Base-by-base conservation (phyloP, 495 filamentous ascomycete species). In the Tuber brumale region DNA sequence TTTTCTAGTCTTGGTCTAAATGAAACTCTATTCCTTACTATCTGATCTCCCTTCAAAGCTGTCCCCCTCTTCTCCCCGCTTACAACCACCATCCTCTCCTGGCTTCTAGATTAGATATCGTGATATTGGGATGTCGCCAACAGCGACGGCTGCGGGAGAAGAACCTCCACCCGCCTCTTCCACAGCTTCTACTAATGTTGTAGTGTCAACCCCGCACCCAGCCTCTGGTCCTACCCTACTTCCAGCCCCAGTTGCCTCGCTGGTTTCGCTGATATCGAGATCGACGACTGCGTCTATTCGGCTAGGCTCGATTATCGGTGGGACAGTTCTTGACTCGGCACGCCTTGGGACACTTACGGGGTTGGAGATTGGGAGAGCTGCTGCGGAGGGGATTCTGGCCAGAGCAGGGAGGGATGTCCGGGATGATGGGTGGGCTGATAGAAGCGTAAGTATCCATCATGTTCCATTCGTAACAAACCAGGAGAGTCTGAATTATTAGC, bases 261-360 rank as follows among this genome's bases (percentile, higher is more conserved):
- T 89, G n/a, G 88, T 94, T 70, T 92, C 91, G 74, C 80, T 93
- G 41, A 85, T 91, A 37, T 89, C 92, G 6, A 88, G 90, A 76
- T 92, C 91, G 0, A 90, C 91, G 4, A 90, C 90, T 10, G 86
- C 93, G 31, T 90, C 89, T 19, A 85, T 94, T 48, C 89, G 91
- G n/a, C 80, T 93, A n/a, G 89, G 91, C 9, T 89, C 89, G 0
- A 86, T 90, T 70, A 86, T 94, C 27, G 89, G 91, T 2, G 89
- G 89, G 7, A 87, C 89, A 57, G 88, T 90, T 10, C 82, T 94
- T 45, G 88, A 90, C 82, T 89, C 89, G 19, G 91, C 90, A 70
- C 88, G 90, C 76, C 84, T 88, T 69, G 91, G 91, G 6, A 92
- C 92, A 4, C 83, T 94, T 73, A 91, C 91, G 0, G 88, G 90